phyloP scores from a whole-genome alignment of 176 grass and related monocot genomes.

The Puccinellia tenuiflora region DNA sequence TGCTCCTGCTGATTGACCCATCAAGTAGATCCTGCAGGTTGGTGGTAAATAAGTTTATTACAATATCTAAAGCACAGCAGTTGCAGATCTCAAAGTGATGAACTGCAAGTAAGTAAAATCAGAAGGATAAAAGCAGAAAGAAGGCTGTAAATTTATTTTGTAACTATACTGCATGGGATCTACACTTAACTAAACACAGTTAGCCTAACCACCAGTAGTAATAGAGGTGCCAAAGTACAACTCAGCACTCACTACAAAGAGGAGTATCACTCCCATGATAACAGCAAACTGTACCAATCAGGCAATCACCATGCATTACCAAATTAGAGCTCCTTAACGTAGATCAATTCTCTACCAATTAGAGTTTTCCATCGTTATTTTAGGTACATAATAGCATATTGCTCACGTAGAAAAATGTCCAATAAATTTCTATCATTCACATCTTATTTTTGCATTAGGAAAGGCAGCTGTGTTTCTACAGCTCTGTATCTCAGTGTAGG shows the following conservation, averaged over 20 bases:
- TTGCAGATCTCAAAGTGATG: too few relatives aligned
- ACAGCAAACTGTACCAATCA: too few relatives aligned
- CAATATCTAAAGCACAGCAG: too few relatives aligned
- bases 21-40: too few relatives aligned
- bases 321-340: background rate
- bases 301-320: background rate
- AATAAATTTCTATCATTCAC: background rate
- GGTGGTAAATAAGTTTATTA: too few relatives aligned
- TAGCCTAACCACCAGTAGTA: too few relatives aligned
- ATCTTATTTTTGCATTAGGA: background rate
- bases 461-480: background rate
- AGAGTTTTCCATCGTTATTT: background rate
- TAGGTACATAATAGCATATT: background rate
- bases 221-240: background rate
- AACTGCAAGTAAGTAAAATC: too few relatives aligned
- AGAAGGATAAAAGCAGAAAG: too few relatives aligned
- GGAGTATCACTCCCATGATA: background rate
- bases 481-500: background rate
- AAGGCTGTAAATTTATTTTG: too few relatives aligned
- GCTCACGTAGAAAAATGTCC: background rate
- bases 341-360: background rate
- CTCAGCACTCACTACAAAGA: background rate
- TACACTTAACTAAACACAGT: too few relatives aligned
- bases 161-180: too few relatives aligned
- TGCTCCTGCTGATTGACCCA: too few relatives aligned